Evolutionary conservation across 306 rosid species (phyloP), one percentile per base, ranked within the genome.

Genomic region (Ceratonia siliqua): DNA sequence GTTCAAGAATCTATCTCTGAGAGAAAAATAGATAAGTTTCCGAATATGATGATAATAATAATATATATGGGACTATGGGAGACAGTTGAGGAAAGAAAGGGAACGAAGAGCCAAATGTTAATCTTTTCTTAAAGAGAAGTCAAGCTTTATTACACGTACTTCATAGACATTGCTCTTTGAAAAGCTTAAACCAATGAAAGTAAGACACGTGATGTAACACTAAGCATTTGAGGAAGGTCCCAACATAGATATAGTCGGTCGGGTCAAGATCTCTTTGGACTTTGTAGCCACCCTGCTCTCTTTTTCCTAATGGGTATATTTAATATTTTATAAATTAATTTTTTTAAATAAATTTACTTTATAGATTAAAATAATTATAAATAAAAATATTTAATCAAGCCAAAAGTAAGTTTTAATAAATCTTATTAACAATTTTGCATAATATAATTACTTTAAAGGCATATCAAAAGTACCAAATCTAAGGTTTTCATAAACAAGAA

Each of bases 181-280:
- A 27, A 3, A 24, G 5, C 18, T 13, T 24, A 1, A 58, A 18
- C 38, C 38, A 36, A 69, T 78, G 3, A 62, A 12, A 18, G 28
- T 15, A 2, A n/a, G 70, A 35, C 45, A 49, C 15, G 76, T 49
- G 45, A 6, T 24, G 45, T 57, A 15, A n/a, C 35, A 27, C 6
- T 2, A 11, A 0, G 43, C 11, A 22, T 5, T 55, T 61, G 24
- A 20, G n/a, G 14, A 24, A 27, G 42, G 24, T 30, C 5, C 0
- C 4, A 8, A 12, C 61, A 32, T 12, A 4, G 22, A n/a, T n/a
- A n/a, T 28, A 41, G 79, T 75, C 63, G 78, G 73, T 75, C 24
- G 33, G 56, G 24, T 50, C 50, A 64, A 39, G 50, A 21, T 2
- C 38, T 15, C 48, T 14, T 69, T 8, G 74, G 17, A 35, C 62